Evolutionary conservation across 2,329 filamentous ascomycete genomes (phyloP), one percentile per base, ranked within the genome.

Genomic region (Didymella keratinophila): DNA sequence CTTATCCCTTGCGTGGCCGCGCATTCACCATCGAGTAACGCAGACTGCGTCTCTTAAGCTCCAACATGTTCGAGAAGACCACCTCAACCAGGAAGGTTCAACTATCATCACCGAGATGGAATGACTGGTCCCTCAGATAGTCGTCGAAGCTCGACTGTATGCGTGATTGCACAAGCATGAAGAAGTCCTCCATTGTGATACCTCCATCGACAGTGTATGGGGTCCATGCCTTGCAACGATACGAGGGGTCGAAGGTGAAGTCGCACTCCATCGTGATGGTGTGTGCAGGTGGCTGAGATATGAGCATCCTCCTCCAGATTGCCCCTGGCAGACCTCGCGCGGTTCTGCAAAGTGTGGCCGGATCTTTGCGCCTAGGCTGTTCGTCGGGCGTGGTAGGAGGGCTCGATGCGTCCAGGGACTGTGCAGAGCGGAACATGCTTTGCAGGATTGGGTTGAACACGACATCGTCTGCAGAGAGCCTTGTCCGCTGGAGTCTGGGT

Each of bases 181-280:
- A 56, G 18, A 60, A 60, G 43, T 48, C 47, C 18, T 52, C 57
- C 52, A 60, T 60, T 25, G 51, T 60, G 12, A 60, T 52, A 14
- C 57, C 57, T 23, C 51, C 51, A 21, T 60, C 57, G 18, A 56
- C 52, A 37, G 51, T 60, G 39, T 60, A 56, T 44, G 57, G 57
- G 1, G 57, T 60, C 57, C 57, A 60, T 7, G 52, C 46, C 48
- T 60, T 60, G 27, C 57, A 60, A 34, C 57, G 57, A 6, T 60
- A 56, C 11, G 57, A 60, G 2, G 57, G 57, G 32, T 60, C 57
- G 36, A 60, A 60, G 14, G 57, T 60, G 32, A 60, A 60, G 36
- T 60, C 57, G 28, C 57, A 60, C 18, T 60, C 57, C 57, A 60
- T 60, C 11, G 52, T 60, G 28, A 60, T 52, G 42, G 57, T 60